Evolutionary conservation across 306 rosid species (phyloP), one percentile per base, ranked within the genome.

Genomic region (Quercus bicolor): DNA sequence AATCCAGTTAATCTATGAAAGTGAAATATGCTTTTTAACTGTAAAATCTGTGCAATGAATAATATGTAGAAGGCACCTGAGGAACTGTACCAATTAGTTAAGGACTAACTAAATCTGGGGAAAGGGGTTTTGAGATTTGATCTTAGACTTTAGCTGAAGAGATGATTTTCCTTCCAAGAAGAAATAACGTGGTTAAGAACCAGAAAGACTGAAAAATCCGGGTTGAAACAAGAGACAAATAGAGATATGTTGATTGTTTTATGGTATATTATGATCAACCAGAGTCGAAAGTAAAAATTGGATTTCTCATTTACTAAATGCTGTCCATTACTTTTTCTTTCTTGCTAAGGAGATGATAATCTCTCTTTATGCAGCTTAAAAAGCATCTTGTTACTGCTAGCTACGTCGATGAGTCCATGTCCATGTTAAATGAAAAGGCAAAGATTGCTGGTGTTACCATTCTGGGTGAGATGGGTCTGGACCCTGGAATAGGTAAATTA

Each of bases 381-480:
- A 95, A 82, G 80, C 97, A 95, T 86, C 92, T 93, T 45, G 97
- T 95, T 77, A 95, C 99, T 72, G 98, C 98, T 81, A 95, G 99
- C 87, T 95, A 95, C 79, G 92, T 95, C 66, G 98, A 95, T 81
- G 89, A 83, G 77, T 79, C 97, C 78, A 83, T 95, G 87, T 83
- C 92, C 61, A 73, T 34, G 81, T 90, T 95, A 78, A 82, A 90
- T 84, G 94, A 87, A 82, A 86, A 78, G 78, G 99, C 98, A 68
- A 91, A 85, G 88, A 90, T 68, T 53, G 96, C 91, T 57, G 96
- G 97, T 56, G 85, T 95, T 73, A 93, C 98, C 28, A 91, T 95
- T 84, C 96, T 95, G 55, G 97, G 99, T 12, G 99, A 95, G 85
- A 87, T 95, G 97, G 98, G 99, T 62, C 90, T 95, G 88, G 98